Evolutionary conservation across 1,139 yeast species (phyloP).

Genomic region (Citeromyces hawaiiensis): DNA sequence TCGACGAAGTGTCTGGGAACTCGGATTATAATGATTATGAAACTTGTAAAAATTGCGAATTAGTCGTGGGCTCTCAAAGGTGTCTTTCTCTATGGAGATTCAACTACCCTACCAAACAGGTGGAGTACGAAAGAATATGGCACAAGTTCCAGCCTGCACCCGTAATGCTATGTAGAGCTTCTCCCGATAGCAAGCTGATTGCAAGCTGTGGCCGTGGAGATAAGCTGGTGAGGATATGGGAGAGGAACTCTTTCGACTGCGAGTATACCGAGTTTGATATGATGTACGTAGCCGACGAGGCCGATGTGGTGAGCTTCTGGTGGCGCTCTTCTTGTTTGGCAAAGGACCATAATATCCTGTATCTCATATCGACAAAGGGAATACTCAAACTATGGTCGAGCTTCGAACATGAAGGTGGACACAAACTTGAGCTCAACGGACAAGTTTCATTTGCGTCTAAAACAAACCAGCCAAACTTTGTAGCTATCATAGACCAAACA

Average conservation of each 20-base stretch:
- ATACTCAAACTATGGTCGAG: conserved; percentile 63
- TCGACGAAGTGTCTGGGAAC: conserved; percentile 13
- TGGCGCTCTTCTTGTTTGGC: conserved; percentile 29
- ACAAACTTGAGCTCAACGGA: conserved; percentile 50
- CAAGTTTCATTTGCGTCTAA: conserved; percentile 25
- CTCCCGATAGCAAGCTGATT: conserved; percentile 54
- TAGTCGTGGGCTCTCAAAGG: conserved; percentile 44
- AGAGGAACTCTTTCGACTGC: conserved; percentile 55
- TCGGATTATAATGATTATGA: conserved; percentile 17
- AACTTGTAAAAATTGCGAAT: conserved; percentile 15
- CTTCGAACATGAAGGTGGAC: conserved; percentile 44
- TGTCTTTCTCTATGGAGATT: conserved; percentile 38
- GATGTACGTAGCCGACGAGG: conserved; percentile 52
- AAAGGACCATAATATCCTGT: conserved; percentile 26
- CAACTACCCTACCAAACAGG: conserved; percentile 10
- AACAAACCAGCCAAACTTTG: conserved; percentile 20
- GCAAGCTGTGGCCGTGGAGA: conserved; percentile 55
- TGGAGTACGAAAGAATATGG: conserved; percentile 34
- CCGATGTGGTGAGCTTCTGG: conserved; percentile 36
- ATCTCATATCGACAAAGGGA: conserved; percentile 35
- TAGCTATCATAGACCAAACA: conserved; percentile 35
- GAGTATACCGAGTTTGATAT: conserved; percentile 61
- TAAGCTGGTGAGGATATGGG: conserved; percentile 65
- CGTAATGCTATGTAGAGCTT: conserved; percentile 36
- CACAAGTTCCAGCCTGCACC: conserved; percentile 39